Percentiles rank a stretch among this genome's conserved stretches.
Evolutionary conservation across 1,284 basidiomycete genomes (phyloP).

Genomic region (Cutaneotrichosporon mucoides): DNA sequence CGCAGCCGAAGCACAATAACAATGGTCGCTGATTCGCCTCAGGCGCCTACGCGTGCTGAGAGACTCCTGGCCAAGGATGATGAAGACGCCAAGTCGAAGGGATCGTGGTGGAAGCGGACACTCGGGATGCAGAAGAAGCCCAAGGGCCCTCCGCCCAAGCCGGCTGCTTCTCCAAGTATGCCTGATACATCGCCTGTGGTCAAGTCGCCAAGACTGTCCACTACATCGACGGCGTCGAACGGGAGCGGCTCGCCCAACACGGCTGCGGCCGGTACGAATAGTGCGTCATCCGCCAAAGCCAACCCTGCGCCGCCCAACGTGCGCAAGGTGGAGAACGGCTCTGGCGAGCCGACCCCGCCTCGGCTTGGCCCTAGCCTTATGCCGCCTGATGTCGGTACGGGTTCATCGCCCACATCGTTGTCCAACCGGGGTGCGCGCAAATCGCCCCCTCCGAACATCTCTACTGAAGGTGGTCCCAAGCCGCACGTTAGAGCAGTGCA

Average conservation of each 20-base stretch:
- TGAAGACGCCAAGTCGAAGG: slow-evolving; percentile 12
- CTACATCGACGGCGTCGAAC: background rate
- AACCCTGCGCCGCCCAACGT: background rate
- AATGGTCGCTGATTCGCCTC: slow-evolving; percentile 44
- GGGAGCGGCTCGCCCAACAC: background rate
- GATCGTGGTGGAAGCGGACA: slow-evolving; percentile 21
- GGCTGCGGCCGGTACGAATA: background rate
- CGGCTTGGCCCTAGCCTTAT: slow-evolving; percentile 14
- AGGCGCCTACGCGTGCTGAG: slow-evolving; percentile 35
- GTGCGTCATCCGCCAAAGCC: background rate
- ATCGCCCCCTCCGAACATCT: slow-evolving; percentile 34
- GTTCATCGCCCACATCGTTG: slow-evolving; percentile 10
- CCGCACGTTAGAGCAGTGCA: background rate
- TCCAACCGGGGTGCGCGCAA: slow-evolving; percentile 18
- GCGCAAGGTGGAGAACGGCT: background rate
- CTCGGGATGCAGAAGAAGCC: slow-evolving; percentile 16
- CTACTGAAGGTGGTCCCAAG: slow-evolving; percentile 18
- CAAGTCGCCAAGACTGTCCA: background rate
- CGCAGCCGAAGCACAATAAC: slow-evolving; percentile 48
- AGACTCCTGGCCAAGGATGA: slow-evolving; percentile 28
- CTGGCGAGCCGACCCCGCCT: background rate
- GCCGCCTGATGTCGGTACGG: slow-evolving; percentile 9
- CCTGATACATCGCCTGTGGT: slow-evolving; percentile 4
- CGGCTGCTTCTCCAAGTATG: background rate
- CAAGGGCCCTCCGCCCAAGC: background rate